These are phyloP conservation scores for Sabuloglossum arenarium DNA, from an alignment of 495 filamentous ascomycete species.

Conservation along the genomic window DNA sequence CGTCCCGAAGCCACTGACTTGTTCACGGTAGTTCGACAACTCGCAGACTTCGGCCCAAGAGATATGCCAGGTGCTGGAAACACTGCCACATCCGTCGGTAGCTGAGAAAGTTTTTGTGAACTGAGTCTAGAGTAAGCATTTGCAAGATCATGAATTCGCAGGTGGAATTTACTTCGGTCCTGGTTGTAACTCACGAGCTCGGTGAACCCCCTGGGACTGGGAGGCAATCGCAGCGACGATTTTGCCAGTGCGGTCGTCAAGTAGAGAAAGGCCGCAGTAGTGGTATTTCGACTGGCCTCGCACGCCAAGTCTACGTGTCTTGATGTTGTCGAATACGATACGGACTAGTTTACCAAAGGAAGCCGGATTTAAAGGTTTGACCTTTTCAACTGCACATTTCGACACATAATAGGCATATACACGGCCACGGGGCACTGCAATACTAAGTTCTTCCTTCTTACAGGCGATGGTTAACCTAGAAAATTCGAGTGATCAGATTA, in stretches of 20 bases:
- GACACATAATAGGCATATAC: slow-evolving; percentile 89
- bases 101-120: background rate
- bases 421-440: slow-evolving; percentile 68
- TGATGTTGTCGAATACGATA: slow-evolving; percentile 84
- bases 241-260: slow-evolving; percentile 26
- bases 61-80: slow-evolving; percentile 41
- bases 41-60: slow-evolving; percentile 6
- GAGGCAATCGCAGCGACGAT: background rate
- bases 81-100: slow-evolving; percentile 40
- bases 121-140: background rate
- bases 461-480: slow-evolving; percentile 4
- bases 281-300: slow-evolving; percentile 97
- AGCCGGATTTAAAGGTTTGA: slow-evolving; percentile 83
- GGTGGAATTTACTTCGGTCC: slow-evolving; percentile 13
- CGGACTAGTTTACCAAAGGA: slow-evolving; percentile 95
- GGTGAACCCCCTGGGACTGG: background rate
- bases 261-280: slow-evolving; percentile 70
- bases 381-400: slow-evolving; percentile 74
- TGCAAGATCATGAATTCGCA: slow-evolving; percentile 1
- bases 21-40: slow-evolving; percentile 6
- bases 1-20: slow-evolving; percentile 8
- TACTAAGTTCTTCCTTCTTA: background rate
- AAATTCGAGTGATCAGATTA: slow-evolving; percentile 6
- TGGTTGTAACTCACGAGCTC: background rate
- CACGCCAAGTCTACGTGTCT: slow-evolving; percentile 77